Percentiles rank a stretch among this genome's conserved stretches.
These are phyloP conservation scores for Carex scoparia DNA, from an alignment of 176 grass and related monocot genomes.

Conservation along the genomic window DNA sequence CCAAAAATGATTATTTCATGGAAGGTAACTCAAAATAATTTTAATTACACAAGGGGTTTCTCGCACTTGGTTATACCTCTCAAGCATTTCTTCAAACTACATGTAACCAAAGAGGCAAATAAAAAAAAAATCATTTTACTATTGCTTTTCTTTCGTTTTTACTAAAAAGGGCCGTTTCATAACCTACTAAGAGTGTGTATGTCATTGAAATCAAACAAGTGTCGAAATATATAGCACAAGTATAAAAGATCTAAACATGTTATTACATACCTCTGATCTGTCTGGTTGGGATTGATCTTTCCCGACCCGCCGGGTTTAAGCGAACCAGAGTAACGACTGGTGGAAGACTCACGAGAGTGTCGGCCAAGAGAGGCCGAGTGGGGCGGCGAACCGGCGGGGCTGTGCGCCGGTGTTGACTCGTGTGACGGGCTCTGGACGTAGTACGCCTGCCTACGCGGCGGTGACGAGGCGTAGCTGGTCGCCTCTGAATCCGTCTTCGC, in stretches of 20 bases:
- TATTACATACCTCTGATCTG: background rate
- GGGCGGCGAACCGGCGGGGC: slow-evolving; percentile 65
- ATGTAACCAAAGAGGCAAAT: background rate
- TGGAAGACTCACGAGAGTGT: slow-evolving; percentile 60
- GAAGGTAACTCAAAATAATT: background rate
- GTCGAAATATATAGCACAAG: background rate
- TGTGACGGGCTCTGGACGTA: slow-evolving; percentile 89
- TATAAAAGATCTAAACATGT: background rate
- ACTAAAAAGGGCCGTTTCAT: background rate
- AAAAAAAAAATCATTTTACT: background rate
- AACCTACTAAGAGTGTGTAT: background rate
- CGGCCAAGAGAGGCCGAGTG: slow-evolving; percentile 33
- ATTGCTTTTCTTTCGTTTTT: background rate
- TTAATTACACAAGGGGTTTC: background rate
- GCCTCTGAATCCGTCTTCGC: slow-evolving; percentile 82
- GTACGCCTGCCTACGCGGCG: slow-evolving; percentile 53
- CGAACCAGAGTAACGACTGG: slow-evolving; percentile 58
- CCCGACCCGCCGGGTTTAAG: slow-evolving; percentile 23
- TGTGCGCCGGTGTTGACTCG: slow-evolving; percentile 59
- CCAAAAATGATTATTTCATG: background rate
- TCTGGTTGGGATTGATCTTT: slow-evolving; percentile 9
- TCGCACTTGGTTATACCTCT: background rate
- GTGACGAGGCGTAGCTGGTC: slow-evolving; percentile 68
- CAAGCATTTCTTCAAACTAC: background rate
- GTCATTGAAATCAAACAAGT: background rate